A percentile compares a stretch with the other conserved stretches of the same genome.
Evolutionary conservation across 805 yeast genomes (phyloP).

Genomic region (Kockiozyma suomiensis): DNA sequence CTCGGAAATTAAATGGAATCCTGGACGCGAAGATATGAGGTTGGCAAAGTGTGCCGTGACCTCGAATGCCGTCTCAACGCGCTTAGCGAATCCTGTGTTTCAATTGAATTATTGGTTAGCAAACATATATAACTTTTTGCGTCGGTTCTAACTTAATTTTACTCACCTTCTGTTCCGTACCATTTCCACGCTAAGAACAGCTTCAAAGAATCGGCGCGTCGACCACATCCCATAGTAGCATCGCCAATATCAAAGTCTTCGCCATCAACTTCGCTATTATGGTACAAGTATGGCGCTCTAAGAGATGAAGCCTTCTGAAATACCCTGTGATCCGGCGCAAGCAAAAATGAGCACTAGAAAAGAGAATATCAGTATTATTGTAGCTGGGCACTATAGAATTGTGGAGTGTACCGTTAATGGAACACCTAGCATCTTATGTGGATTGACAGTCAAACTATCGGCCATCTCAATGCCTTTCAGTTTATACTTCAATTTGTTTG

Average conservation of each 20-base stretch:
- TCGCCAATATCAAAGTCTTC: conserved; percentile 75
- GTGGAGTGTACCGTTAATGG: conserved; percentile 49
- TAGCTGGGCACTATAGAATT: background rate
- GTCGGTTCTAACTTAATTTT: background rate
- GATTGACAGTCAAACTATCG: conserved; percentile 76
- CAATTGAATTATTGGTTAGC: too few species aligned
- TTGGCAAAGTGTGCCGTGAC: conserved; percentile 64
- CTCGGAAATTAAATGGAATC: conserved; percentile 59
- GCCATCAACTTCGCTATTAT: conserved; percentile 55
- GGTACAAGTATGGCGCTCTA: conserved; percentile 80
- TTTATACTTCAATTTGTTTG: conserved; percentile 49
- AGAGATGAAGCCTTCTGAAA: conserved; percentile 76
- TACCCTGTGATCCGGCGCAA: conserved; percentile 65
- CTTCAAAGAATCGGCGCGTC: conserved; percentile 80
- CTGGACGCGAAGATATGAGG: conserved; percentile 45
- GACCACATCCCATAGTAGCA: conserved; percentile 91
- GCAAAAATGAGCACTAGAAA: conserved; percentile 60
- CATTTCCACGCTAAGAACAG: conserved; percentile 79
- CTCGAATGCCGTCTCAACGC: conserved; percentile 74
- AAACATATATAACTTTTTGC: too few species aligned
- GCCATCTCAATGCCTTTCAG: conserved; percentile 67
- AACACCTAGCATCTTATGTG: conserved; percentile 88
- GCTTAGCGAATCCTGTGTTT: conserved; percentile 56
- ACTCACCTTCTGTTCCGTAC: conserved; percentile 53
- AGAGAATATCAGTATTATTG: background rate